Conservation (phyloP, 495 filamentous ascomycete genomes). For the Neurospora sp. region DNA sequence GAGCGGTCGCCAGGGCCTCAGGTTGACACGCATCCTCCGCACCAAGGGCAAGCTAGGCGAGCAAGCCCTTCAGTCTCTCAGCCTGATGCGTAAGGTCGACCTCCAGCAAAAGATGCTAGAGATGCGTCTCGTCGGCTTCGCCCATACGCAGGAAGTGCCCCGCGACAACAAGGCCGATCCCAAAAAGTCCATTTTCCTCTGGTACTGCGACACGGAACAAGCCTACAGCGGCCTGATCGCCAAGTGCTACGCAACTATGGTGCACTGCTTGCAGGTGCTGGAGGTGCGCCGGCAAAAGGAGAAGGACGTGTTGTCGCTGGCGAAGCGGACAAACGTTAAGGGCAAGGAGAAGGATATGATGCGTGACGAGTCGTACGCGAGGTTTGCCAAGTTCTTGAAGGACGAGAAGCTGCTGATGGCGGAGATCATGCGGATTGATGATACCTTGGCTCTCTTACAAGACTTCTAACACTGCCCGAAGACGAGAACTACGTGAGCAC, state of each 20-base stretch:
- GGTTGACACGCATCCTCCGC: conserved; percentile 70
- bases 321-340: conserved; percentile 70
- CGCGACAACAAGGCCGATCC: conserved; percentile 68
- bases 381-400: conserved; percentile 55
- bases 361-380: conserved; percentile 52
- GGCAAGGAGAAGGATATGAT: conserved; percentile 72
- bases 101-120: conserved; percentile 68
- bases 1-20: conserved; percentile 64
- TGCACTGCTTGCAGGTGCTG: conserved; percentile 67
- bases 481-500: neutral
- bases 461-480: conserved; percentile 54
- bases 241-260: conserved; percentile 79
- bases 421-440: conserved; percentile 71
- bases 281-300: conserved; percentile 58
- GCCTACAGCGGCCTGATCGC: conserved; percentile 56
- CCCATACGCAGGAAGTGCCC: conserved; percentile 88
- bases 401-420: conserved; percentile 66
- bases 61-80: conserved; percentile 63
- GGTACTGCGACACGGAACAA: conserved; percentile 74
- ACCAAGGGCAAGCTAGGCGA: conserved; percentile 87
- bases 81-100: conserved; percentile 68
- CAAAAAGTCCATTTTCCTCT: conserved; percentile 73
- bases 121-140: conserved; percentile 72
- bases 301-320: conserved; percentile 60
- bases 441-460: conserved; percentile 68